Evolutionary conservation across 2,329 filamentous ascomycete species (phyloP), one percentile per base, ranked within the genome.

Genomic region (Paecilomyces fulvus): DNA sequence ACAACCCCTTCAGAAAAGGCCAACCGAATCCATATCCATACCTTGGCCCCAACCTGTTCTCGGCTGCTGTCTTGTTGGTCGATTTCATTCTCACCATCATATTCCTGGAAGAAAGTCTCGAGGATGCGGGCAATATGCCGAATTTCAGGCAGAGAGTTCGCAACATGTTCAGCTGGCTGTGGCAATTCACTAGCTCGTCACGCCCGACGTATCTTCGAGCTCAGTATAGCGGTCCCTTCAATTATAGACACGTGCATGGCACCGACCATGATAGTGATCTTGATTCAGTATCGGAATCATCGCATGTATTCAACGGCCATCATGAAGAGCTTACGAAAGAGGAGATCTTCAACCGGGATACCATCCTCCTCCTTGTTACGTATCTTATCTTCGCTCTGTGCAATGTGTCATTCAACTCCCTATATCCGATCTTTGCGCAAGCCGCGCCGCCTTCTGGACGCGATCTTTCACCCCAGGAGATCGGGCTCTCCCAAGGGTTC

Each of bases 341-440:
- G 37, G 78, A 84, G 53, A 74, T 96, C 1, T 79, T 92, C 53
- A 95, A 89, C 65, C 81, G 85, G 56, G 91, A 94, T 58, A 96
- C 91, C 0, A 70, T 96, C 11, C 77, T 95, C 2, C 81, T 99
- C 0, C 81, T 99, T 5, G 70, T 83, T 54, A 95, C 92, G 0
- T 97, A 96, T 67, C 83, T 96, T 49, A 87, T 97, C 52, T 99
- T 97, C 68, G 92, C 96, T 66, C 80, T 99, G 4, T 86, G 89
- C 59, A 97, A 97, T 71, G 90, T 96, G 62, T 91, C 90, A 3
- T 99, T 92, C 80, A 96, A 96, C 73, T 92, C 90, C 17, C 78
- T 99, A 0, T 99, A 95, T 65, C 94, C 94, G 0, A 92, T 97
- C 55, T 99, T 97, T 65, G 89, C 87, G 0, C 86, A 92, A 55